These are phyloP conservation scores for Clonostachys solani DNA, from an alignment of 2,329 filamentous ascomycete genomes.

Conservation along the genomic window DNA sequence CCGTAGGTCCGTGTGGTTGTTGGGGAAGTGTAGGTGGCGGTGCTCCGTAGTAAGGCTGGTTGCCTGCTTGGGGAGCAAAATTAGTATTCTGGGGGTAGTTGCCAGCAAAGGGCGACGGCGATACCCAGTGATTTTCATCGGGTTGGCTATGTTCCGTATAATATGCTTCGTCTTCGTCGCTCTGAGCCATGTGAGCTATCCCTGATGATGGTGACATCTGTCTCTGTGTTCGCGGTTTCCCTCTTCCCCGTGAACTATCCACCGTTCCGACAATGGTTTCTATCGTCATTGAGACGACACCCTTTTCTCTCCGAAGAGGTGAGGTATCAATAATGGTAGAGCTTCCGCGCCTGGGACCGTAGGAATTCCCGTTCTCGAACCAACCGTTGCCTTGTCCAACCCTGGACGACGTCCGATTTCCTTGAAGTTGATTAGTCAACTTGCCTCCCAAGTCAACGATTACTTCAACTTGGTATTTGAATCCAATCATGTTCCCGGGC, in stretches of 20 bases:
- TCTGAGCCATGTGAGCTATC: constrained; percentile 19
- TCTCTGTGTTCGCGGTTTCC: constrained; percentile 77
- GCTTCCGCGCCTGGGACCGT: constrained; percentile 29
- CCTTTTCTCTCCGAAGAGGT: constrained; percentile 80
- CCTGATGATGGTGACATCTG: constrained; percentile 41
- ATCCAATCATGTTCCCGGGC: constrained; percentile 90
- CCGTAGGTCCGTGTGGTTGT: background rate
- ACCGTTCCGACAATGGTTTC: constrained; percentile 84
- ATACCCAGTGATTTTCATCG: constrained; percentile 12
- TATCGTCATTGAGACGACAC: constrained; percentile 82
- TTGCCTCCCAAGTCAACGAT: constrained; percentile 90
- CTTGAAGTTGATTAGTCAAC: constrained; percentile 61
- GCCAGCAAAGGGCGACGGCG: constrained; percentile 5
- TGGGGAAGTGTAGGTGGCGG: constrained; percentile 3
- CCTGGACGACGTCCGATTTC: constrained; percentile 4
- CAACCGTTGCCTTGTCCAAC: background rate
- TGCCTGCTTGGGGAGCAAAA: constrained; percentile 22
- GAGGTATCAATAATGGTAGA: constrained; percentile 85
- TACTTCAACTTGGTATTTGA: constrained; percentile 91
- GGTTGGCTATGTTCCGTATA: constrained; percentile 1
- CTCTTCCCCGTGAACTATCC: constrained; percentile 55
- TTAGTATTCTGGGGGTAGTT: constrained; percentile 13
- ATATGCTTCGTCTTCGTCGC: constrained; percentile 20
- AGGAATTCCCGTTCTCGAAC: background rate
- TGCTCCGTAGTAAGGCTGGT: constrained; percentile 4